Percentiles rank a stretch among this genome's conserved stretches.
Conservation (phyloP, 768 basidiomycete genomes). For the Russula compacta region DNA sequence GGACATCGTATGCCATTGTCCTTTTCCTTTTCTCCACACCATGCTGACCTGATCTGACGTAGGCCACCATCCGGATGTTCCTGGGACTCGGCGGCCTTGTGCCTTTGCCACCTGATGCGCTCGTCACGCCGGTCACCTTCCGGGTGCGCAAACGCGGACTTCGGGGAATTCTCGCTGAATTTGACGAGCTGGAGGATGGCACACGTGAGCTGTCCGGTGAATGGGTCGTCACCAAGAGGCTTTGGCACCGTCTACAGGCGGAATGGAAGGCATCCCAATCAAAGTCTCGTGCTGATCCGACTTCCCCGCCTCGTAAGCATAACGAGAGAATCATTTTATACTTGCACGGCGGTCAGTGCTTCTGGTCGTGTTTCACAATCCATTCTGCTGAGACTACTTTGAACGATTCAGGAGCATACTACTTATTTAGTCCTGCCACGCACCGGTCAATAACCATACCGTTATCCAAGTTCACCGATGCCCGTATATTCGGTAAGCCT, state of each 20-base stretch:
- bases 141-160: conserved; percentile 62
- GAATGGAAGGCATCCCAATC: conserved; percentile 53
- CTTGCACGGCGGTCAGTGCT: conserved; percentile 73
- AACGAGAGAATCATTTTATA: conserved; percentile 84
- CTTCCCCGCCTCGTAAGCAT: conserved; percentile 26
- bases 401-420: conserved; percentile 68
- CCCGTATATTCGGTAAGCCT: conserved; percentile 72
- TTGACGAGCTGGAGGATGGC: conserved; percentile 70
- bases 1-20: conserved; percentile 52
- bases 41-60: background rate
- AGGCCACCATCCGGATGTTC: conserved; percentile 46
- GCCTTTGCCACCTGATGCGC: conserved; percentile 84
- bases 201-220: conserved; percentile 80
- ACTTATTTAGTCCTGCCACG: conserved; percentile 81
- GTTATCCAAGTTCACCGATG: conserved; percentile 78
- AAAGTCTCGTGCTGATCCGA: conserved; percentile 12
- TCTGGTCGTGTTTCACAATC: background rate
- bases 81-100: conserved; percentile 76
- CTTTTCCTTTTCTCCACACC: background rate
- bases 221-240: conserved; percentile 91
- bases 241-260: conserved; percentile 80
- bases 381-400: conserved; percentile 2
- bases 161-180: conserved; percentile 68
- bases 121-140: conserved; percentile 93
- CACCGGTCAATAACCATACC: conserved; percentile 88